These are phyloP conservation scores for Naganishia randhawae DNA, from an alignment of 768 basidiomycete genomes.

Conservation along the genomic window DNA sequence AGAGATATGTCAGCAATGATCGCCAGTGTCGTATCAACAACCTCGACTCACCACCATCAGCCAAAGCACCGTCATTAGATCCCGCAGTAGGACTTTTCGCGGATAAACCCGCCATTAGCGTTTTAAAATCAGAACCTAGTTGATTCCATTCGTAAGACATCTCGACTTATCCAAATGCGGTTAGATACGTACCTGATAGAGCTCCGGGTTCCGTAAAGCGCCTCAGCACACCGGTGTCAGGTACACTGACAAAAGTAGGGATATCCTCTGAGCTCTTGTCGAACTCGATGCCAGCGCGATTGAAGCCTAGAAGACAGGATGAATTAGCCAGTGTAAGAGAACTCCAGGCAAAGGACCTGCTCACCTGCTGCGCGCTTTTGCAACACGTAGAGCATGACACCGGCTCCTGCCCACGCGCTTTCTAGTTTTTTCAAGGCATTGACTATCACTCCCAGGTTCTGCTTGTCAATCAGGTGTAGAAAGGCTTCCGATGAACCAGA, in stretches of 20 bases:
- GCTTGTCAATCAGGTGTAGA: slow-evolving; percentile 27
- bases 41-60: background rate
- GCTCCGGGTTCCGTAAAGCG: slow-evolving; percentile 35
- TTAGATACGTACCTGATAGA: background rate
- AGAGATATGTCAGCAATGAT: background rate
- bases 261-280: slow-evolving; percentile 21
- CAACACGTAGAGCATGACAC: slow-evolving; percentile 24
- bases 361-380: slow-evolving; percentile 27
- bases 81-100: background rate
- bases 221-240: slow-evolving; percentile 43
- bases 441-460: slow-evolving; percentile 31
- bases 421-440: slow-evolving; percentile 29
- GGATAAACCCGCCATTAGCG: background rate
- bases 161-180: too few relatives aligned
- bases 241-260: slow-evolving; percentile 44
- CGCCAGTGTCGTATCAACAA: background rate
- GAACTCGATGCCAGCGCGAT: slow-evolving; percentile 5
- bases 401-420: slow-evolving; percentile 30
- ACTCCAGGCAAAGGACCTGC: background rate
- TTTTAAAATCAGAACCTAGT: background rate
- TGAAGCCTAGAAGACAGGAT: background rate
- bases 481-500: slow-evolving; percentile 3
- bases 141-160: too few relatives aligned
- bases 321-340: background rate
- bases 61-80: background rate